Evolutionary conservation across 2,329 filamentous ascomycete species (phyloP), one percentile per base, ranked within the genome.

Genomic region (Cladophialophora bantiana): DNA sequence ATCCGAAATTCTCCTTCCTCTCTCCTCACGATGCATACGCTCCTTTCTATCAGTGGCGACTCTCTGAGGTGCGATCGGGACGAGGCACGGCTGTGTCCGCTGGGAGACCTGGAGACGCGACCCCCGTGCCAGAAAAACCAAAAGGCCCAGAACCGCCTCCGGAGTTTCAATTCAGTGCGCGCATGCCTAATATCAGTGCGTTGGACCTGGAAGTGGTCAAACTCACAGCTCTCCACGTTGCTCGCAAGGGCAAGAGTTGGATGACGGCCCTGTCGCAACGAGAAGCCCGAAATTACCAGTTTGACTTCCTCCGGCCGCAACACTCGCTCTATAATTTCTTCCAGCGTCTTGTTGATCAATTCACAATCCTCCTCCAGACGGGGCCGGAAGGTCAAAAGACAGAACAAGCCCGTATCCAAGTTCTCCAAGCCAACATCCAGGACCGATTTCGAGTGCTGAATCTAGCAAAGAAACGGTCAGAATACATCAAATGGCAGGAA

Each of bases 281-380:
- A 71, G 94, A 99, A 81, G 86, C 91, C 18, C 87, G 90, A 75
- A 98, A 97, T 79, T 93, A 89, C 72, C 94, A 99, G 77, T 99
- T 98, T 78, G 93, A 97, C 79, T 99, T 99, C 76, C 84, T 99
- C 61, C 89, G 94, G 62, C 93, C 94, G 15, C 96, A 97, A 75
- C 95, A 99, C 82, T 97, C 92, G 75, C 89, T 97, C 70, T 93
- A 98, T 82, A 94, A 94, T 77, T 98, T 95, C 82, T 98, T 97
- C 79, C 92, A 93, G 73, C 88, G 94, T 70, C 85, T 97, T 67
- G 89, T 97, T 67, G 94, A 98, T 73, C 95, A 99, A 77, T 98
- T 98, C 78, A 91, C 90, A n/a, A 85, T 90, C 59, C 81, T 97
- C 35, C 77, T 97, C 64, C 87, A 88, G 63, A 85, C 88, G 7